A percentile compares a stretch with the other conserved stretches of the same genome.
phyloP scores from a whole-genome alignment of 306 rosid genomes.

The Cyclanthera cordifolia region DNA sequence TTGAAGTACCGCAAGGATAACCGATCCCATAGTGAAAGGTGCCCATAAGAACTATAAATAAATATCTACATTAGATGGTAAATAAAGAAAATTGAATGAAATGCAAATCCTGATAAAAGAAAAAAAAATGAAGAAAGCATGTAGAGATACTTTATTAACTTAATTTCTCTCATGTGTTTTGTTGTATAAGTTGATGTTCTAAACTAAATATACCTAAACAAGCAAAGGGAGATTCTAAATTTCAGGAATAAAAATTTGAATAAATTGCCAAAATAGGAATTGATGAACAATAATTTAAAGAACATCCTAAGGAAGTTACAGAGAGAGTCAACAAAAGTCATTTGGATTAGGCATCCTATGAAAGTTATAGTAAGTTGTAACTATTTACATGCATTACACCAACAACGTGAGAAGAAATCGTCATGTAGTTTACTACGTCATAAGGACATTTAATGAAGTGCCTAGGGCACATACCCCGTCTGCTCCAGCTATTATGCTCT shows the following conservation, averaged over 20 bases:
- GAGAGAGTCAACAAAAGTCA: neutral
- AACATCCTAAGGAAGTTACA: neutral
- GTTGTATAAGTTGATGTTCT: neutral
- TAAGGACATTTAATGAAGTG: conserved; percentile 19
- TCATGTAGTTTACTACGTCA: neutral
- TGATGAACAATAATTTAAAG: neutral
- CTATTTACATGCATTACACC: neutral
- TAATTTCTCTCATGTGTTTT: neutral
- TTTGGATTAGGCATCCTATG: no score
- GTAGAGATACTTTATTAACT: neutral
- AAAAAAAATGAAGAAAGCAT: no score
- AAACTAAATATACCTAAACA: neutral
- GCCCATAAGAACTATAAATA: conserved; percentile 80
- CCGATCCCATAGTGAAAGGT: conserved; percentile 90
- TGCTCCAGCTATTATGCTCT: conserved; percentile 82
- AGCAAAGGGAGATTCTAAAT: neutral
- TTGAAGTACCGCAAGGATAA: conserved; percentile 55
- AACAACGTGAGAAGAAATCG: neutral
- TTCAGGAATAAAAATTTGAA: neutral
- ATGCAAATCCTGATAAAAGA: neutral
- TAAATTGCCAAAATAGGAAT: neutral
- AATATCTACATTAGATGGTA: neutral
- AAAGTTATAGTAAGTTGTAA: neutral
- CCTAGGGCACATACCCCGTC: conserved; percentile 55
- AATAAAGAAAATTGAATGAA: neutral